A percentile compares a stretch with the other conserved stretches of the same genome.
Conservation (phyloP, 768 basidiomycete species). For the Astraeus odoratus region DNA sequence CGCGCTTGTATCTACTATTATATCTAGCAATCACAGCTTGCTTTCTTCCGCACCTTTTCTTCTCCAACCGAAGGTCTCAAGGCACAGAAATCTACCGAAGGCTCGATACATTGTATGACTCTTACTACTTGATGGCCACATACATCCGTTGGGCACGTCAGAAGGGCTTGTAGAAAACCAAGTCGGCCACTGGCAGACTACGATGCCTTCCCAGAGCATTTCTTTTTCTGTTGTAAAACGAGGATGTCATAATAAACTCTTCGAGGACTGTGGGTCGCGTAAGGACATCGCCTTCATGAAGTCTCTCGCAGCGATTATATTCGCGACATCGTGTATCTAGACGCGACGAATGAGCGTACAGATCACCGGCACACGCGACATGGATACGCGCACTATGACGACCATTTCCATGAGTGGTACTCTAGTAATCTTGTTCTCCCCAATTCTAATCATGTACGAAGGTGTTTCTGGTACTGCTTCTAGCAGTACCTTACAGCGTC, state of each 20-base stretch:
- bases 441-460: constrained; percentile 95
- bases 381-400: constrained; percentile 60
- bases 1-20: too few relatives aligned
- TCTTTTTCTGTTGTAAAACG: constrained; percentile 47
- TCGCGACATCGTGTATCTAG: constrained; percentile 80
- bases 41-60: too few relatives aligned
- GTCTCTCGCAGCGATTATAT: constrained; percentile 75
- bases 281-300: constrained; percentile 83
- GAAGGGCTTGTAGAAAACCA: neutral
- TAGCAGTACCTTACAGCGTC: constrained; percentile 88
- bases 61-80: constrained; percentile 83
- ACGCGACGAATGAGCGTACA: constrained; percentile 3
- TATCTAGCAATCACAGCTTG: too few relatives aligned
- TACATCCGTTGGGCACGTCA: constrained; percentile 54
- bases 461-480: constrained; percentile 87
- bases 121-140: constrained; percentile 80
- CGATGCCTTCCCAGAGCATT: constrained; percentile 45
- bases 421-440: constrained; percentile 91
- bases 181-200: constrained; percentile 14
- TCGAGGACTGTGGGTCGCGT: constrained; percentile 87
- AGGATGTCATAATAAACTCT: constrained; percentile 76
- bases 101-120: constrained; percentile 2
- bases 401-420: constrained; percentile 94
- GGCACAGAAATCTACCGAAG: neutral
- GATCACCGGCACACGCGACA: neutral